These are phyloP conservation scores for Inga leiocalycina DNA, from an alignment of 306 rosid species.

Conservation along the genomic window DNA sequence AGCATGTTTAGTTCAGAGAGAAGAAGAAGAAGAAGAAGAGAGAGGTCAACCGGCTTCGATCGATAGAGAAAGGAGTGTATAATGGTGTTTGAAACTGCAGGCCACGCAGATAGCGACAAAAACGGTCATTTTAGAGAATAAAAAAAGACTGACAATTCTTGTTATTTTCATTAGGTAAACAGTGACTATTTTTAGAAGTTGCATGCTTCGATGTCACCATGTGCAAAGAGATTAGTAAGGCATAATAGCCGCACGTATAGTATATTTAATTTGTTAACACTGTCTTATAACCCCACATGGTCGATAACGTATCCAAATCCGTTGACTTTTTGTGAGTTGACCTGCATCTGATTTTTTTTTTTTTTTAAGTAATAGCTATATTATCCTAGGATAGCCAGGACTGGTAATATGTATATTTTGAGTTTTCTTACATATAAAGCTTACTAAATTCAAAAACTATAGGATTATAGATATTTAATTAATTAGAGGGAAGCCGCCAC, in stretches of 20 bases:
- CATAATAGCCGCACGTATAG: neutral
- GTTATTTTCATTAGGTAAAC: no score
- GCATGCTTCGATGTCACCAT: neutral
- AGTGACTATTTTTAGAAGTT: neutral
- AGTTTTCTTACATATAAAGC: neutral
- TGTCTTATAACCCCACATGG: no score
- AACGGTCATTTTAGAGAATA: neutral
- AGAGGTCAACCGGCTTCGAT: neutral
- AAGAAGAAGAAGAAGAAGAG: neutral
- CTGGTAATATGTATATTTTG: no score
- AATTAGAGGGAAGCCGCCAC: neutral
- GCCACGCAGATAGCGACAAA: no score
- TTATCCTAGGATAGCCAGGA: neutral
- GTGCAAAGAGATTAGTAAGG: neutral
- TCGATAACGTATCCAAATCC: neutral
- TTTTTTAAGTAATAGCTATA: no score
- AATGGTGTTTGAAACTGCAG: no score
- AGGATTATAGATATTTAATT: neutral
- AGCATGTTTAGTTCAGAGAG: neutral
- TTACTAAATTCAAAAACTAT: neutral
- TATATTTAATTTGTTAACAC: no score
- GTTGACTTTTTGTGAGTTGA: neutral
- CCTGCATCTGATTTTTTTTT: no score
- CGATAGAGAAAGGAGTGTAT: neutral
- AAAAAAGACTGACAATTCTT: no score